A percentile compares a stretch with the other conserved stretches of the same genome.
Evolutionary conservation across 331 rosid species (phyloP).

Genomic region (Telfairia occidentalis): DNA sequence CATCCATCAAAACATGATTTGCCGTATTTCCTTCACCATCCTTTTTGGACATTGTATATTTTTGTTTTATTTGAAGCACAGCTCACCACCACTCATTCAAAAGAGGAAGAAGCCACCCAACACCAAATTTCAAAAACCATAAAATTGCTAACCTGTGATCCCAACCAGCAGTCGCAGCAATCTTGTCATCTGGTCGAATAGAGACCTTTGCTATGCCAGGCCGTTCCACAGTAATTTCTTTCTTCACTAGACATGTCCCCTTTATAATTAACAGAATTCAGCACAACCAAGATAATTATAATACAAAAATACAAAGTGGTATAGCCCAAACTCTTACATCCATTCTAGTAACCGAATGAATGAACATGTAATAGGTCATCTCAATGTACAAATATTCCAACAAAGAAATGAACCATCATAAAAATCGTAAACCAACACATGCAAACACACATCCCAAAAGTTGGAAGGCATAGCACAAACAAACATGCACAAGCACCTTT

Average conservation of each 20-base stretch:
- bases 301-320: neutral
- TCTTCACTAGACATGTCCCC: slow-evolving; percentile 67
- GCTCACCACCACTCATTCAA: neutral
- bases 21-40: neutral
- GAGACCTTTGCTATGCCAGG: slow-evolving; percentile 72
- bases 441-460: neutral
- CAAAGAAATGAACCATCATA: neutral
- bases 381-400: neutral
- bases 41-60: neutral
- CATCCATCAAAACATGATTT: neutral
- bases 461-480: neutral
- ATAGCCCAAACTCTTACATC: neutral
- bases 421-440: neutral
- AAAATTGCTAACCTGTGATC: slow-evolving; percentile 64
- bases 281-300: neutral
- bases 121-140: neutral
- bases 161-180: slow-evolving; percentile 95
- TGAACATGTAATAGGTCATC: neutral
- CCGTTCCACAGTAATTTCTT: slow-evolving; percentile 68
- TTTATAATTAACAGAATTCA: slow-evolving; percentile 1
- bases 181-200: slow-evolving; percentile 68
- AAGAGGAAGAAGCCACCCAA: neutral
- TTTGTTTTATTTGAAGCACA: neutral
- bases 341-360: neutral
- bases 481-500: neutral